Percentiles rank a stretch among this genome's conserved stretches.
Evolutionary conservation across 805 yeast genomes (phyloP).

Genomic region (Cyberlindnera meyerae): DNA sequence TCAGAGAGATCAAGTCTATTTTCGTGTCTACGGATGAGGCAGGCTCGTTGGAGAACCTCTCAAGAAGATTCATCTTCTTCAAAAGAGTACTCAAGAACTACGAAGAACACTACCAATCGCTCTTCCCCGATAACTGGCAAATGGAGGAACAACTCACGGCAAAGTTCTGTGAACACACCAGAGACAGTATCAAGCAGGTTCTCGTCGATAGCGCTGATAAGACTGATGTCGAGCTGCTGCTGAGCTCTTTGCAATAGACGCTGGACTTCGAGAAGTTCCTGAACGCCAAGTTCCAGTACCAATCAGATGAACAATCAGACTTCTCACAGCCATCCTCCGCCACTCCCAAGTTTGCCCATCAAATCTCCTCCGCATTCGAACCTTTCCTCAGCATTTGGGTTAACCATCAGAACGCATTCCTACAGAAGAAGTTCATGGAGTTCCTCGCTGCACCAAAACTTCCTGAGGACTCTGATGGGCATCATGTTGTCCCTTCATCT

Average conservation of each 20-base stretch:
- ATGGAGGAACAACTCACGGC: conserved; percentile 57
- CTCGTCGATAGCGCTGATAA: conserved; percentile 37
- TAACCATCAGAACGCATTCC: conserved; percentile 65
- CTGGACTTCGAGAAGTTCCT: conserved; percentile 78
- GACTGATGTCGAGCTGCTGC: conserved; percentile 57
- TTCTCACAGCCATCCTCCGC: conserved; percentile 15
- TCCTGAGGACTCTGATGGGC: conserved; percentile 45
- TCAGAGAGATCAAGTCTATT: conserved; percentile 70
- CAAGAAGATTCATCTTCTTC: conserved; percentile 77
- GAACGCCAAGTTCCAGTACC: conserved; percentile 52
- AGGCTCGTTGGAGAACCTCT: conserved; percentile 83
- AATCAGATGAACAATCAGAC: conserved; percentile 25
- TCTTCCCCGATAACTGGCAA: conserved; percentile 72
- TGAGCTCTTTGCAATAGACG: conserved; percentile 68
- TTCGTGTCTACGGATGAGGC: conserved; percentile 87
- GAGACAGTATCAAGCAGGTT: conserved; percentile 56
- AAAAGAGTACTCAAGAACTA: conserved; percentile 61
- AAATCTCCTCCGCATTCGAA: conserved; percentile 67
- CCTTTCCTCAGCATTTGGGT: conserved; percentile 87
- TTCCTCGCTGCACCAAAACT: conserved; percentile 57
- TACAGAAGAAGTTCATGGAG: conserved; percentile 58
- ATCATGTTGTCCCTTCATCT: conserved; percentile 77
- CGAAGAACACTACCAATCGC: conserved; percentile 43
- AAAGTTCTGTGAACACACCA: conserved; percentile 64
- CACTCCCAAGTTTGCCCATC: conserved; percentile 32